Base-by-base conservation (phyloP, 345 rosid genomes). In the Populus nigra region DNA sequence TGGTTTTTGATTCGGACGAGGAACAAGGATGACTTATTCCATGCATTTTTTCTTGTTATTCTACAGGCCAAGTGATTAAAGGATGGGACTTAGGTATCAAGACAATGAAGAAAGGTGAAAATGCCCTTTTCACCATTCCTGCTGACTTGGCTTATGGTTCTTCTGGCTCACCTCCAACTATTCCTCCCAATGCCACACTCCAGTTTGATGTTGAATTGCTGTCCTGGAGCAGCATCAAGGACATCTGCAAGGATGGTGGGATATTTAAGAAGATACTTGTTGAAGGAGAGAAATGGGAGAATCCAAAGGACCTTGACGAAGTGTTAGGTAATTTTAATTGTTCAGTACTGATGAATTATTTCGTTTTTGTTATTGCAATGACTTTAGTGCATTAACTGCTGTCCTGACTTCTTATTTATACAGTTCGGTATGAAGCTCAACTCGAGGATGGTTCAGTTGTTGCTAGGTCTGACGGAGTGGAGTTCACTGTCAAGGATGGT, bases 11-110 rank as follows among this genome's bases (percentile, higher is more conserved):
- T 59, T 25, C 0, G 11, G 29, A n/a, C 22, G 4, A 9, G 15
- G 2, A 59, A n/a, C 11, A 1, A 9, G 25, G 23, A n/a, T n/a
- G 15, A 59, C 25, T 59, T 10, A n/a, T 57, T 57, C n/a, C n/a
- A 9, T 59, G 65, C 13, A 1, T 59, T 25, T n/a, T 25, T 55
- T 8, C 29, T 59, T 25, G 23, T 15, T 76, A n/a, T 7, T 7
- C 59, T 55, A 69, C 84, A 94, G 98, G 98, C 35, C 93, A 90
- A 79, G 98, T 94, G 76, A 94, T 92, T 33, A 93, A 94, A 81
- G 99, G 99, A 78, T 96, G 99, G 99, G 99, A 96, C 78, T 86
- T 79, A 67, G 99, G 99, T 68, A 90, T 96, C 69, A 96, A 94
- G 85, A 94, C 98, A 22, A 96, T 96, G 99, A 96, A 92, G 88